Base-by-base conservation (phyloP, 106 monocot genomes). In the Narthecium ossifragum region DNA sequence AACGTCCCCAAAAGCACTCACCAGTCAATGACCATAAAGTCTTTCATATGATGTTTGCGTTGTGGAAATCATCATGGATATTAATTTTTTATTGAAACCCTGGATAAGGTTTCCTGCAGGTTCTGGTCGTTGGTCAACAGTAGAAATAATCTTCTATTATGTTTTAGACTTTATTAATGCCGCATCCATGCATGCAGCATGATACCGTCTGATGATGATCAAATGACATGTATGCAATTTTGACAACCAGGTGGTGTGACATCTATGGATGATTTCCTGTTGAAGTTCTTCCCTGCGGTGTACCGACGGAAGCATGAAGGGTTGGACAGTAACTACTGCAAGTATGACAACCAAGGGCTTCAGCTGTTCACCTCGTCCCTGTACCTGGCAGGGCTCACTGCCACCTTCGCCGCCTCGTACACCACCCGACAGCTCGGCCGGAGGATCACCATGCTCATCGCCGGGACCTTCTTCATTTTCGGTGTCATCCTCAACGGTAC, bases 331-430 rank as follows among this genome's bases (percentile, higher is more conserved):
- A 76, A 80, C 59, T 88, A 82, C 79, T 88, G 89, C 77, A 80
- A 80, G 72, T 89, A 84, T 40, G 80, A 89, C 78, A 81, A 80
- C 62, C 89, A 89, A 45, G 65, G 64, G 1, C 65, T 89, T 2
- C 80, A 84, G 52, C 61, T 78, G n/a, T 89, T 89, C 84, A 89
- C 89, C 20, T 89, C 89, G 14, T 84, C 80, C 12, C 71, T 89
- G 23, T 89, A 84, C 68, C 68, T 89, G 12, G 84, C 89, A 3
- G 80, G 75, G 0, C 76, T 89, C 25, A 60, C 49, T 17, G 53
- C 80, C n/a, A 84, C 80, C 17, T 81, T 89, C 72, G 74, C 70
- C 38, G 84, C 84, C 5, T 89, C 89, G 18, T 78, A 72, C 58
- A 80, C 80, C 38, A 81, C 80, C 11, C 50, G 78, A 17, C 49